Evolutionary conservation across 2,329 filamentous ascomycete genomes (phyloP).

Genomic region (Knoxdaviesia capensis): DNA sequence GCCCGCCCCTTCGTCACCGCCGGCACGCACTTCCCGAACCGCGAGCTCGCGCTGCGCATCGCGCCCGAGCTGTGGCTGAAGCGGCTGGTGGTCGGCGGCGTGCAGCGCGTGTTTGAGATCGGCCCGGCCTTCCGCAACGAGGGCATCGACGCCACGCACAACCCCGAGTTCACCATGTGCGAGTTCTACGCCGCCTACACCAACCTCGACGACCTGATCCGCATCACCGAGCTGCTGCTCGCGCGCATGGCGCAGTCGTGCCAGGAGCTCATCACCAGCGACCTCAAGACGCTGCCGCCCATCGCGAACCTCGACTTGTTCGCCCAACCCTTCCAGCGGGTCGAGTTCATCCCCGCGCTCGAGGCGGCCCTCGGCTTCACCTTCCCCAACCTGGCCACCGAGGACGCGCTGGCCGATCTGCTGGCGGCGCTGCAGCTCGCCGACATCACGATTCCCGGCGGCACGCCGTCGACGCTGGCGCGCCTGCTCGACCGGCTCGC

Average conservation of each 20-base stretch:
- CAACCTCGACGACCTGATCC: slow-evolving; percentile 54
- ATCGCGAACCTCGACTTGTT: slow-evolving; percentile 24
- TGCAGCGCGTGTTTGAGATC: slow-evolving; percentile 83
- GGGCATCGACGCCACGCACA: slow-evolving; percentile 76
- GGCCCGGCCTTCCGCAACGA: slow-evolving; percentile 88
- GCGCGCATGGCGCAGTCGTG: slow-evolving; percentile 33
- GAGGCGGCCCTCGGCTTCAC: slow-evolving; percentile 44
- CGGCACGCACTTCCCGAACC: slow-evolving; percentile 55
- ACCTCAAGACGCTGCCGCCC: slow-evolving; percentile 23
- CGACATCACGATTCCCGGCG: slow-evolving; percentile 42
- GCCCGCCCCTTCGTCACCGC: slow-evolving; percentile 71
- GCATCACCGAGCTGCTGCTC: slow-evolving; percentile 54
- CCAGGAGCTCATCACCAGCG: slow-evolving; percentile 20
- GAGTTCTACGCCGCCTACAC: slow-evolving; percentile 88
- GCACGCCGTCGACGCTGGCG: slow-evolving; percentile 36
- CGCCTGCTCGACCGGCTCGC: slow-evolving; percentile 67
- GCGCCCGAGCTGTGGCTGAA: slow-evolving; percentile 94
- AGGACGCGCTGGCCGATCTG: slow-evolving; percentile 37
- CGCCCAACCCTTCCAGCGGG: slow-evolving; percentile 35
- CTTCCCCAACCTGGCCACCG: slow-evolving; percentile 40
- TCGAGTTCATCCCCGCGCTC: slow-evolving; percentile 70
- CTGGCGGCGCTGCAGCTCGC: slow-evolving; percentile 32
- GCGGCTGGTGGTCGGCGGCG: slow-evolving; percentile 69
- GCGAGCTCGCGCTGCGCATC: slow-evolving; percentile 59
- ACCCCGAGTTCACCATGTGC: slow-evolving; percentile 93